A percentile compares a stretch with the other conserved stretches of the same genome.
These are phyloP conservation scores for Arthrobotrys iridis DNA, from an alignment of 2,329 filamentous ascomycete species.

Conservation along the genomic window DNA sequence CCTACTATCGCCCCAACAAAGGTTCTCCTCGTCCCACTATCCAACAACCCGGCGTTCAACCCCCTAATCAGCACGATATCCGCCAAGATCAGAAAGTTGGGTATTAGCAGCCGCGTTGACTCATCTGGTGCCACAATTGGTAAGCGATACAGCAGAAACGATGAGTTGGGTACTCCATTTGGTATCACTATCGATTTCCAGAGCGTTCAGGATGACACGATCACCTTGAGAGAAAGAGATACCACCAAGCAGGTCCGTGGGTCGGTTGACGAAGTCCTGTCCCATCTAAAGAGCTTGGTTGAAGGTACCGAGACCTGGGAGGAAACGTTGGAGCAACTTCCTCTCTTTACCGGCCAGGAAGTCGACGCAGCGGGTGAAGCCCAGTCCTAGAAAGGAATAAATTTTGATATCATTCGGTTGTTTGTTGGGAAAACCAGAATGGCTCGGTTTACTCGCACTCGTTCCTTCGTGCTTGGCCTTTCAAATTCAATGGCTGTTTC, in stretches of 20 bases:
- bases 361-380: too few relatives aligned
- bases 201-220: constrained; percentile 83
- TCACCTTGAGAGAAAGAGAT: constrained; percentile 90
- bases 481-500: too few relatives aligned
- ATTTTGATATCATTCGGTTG: too few relatives aligned
- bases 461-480: too few relatives aligned
- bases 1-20: constrained; percentile 89
- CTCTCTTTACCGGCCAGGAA: constrained; percentile 84
- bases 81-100: constrained; percentile 77
- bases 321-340: constrained; percentile 79
- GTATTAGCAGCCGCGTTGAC: constrained; percentile 85
- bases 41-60: constrained; percentile 80
- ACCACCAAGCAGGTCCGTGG: constrained; percentile 90
- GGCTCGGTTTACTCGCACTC: too few relatives aligned
- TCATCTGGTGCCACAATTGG: constrained; percentile 91
- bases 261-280: constrained; percentile 79
- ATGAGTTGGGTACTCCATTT: constrained; percentile 93
- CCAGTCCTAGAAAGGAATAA: background rate
- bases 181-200: constrained; percentile 97
- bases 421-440: too few relatives aligned
- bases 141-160: constrained; percentile 93
- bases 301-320: constrained; percentile 73
- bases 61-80: constrained; percentile 74
- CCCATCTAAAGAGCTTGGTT: constrained; percentile 73
- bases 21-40: constrained; percentile 90